Percentiles rank a stretch among this genome's conserved stretches.
Evolutionary conservation across 78 protist genomes (phyloP).

Genomic region (Dictyostelium capitatum): DNA sequence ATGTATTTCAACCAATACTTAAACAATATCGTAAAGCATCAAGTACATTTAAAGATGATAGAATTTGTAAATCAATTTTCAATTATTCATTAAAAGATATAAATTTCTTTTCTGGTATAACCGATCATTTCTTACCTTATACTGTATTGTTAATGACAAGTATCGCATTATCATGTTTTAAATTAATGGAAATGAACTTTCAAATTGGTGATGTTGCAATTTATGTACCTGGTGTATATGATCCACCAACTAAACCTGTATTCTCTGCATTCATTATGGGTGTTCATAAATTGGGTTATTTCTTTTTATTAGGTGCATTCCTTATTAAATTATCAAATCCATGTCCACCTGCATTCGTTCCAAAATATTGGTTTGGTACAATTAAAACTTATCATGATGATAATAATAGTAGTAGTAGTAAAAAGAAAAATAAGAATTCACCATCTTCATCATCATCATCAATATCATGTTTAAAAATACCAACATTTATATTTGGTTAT

Average conservation of each 20-base stretch:
- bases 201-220: constrained; percentile 81
- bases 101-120: constrained; percentile 58
- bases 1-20: constrained; percentile 32
- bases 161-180: constrained; percentile 44
- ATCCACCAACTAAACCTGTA: constrained; percentile 63
- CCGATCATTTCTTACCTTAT: constrained; percentile 68
- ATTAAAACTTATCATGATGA: background rate
- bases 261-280: constrained; percentile 69
- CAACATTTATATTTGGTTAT: constrained; percentile 46
- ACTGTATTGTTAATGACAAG: constrained; percentile 35
- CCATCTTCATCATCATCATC: background rate
- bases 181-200: constrained; percentile 72
- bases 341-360: constrained; percentile 59
- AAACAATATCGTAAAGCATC: constrained; percentile 22
- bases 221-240: constrained; percentile 73
- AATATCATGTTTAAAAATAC: background rate
- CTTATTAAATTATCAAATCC: constrained; percentile 58
- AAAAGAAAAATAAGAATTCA: background rate
- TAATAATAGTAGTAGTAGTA: background rate
- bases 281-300: constrained; percentile 67
- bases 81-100: constrained; percentile 26
- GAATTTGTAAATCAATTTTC: constrained; percentile 17
- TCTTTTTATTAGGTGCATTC: constrained; percentile 59
- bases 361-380: background rate
- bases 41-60: background rate